Conservation (phyloP, 768 basidiomycete species). For the Suillus brevipes region DNA sequence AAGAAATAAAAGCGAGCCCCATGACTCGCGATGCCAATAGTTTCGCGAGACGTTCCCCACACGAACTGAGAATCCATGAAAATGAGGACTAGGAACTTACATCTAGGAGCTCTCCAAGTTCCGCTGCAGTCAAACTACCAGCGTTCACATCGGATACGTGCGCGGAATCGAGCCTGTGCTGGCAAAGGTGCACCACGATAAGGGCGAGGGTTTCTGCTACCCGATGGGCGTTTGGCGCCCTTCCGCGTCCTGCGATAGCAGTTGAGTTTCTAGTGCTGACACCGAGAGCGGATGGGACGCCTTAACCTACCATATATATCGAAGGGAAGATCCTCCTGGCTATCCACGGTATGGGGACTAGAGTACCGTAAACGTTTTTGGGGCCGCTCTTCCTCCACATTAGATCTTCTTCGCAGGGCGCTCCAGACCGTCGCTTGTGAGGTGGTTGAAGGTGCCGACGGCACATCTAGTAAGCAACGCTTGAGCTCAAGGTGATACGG, state of each 20-base stretch:
- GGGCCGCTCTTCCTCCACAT: conserved; percentile 28
- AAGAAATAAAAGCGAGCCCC: neutral
- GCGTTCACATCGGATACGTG: conserved; percentile 6
- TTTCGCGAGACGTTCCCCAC: neutral
- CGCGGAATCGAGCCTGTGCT: conserved; percentile 18
- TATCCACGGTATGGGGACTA: conserved; percentile 17
- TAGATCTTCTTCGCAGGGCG: conserved; percentile 15
- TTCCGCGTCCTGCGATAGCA: neutral
- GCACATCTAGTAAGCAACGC: neutral
- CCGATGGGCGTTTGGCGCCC: conserved; percentile 9
- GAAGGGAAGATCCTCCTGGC: conserved; percentile 4
- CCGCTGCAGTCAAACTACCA: conserved; percentile 27
- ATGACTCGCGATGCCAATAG: neutral
- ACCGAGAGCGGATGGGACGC: neutral
- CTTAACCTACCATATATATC: conserved; percentile 17
- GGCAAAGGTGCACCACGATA: conserved; percentile 26
- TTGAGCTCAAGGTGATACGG: conserved; percentile 5
- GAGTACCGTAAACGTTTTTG: conserved; percentile 28
- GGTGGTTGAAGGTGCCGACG: conserved; percentile 1
- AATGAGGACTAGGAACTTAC: conserved; percentile 23
- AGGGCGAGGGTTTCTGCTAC: conserved; percentile 24
- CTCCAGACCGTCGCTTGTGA: conserved; percentile 10
- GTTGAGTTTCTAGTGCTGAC: neutral
- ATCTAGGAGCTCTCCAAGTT: conserved; percentile 34
- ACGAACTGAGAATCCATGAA: neutral